These are phyloP conservation scores for Nephelium lappaceum DNA, from an alignment of 345 rosid genomes.

Conservation along the genomic window DNA sequence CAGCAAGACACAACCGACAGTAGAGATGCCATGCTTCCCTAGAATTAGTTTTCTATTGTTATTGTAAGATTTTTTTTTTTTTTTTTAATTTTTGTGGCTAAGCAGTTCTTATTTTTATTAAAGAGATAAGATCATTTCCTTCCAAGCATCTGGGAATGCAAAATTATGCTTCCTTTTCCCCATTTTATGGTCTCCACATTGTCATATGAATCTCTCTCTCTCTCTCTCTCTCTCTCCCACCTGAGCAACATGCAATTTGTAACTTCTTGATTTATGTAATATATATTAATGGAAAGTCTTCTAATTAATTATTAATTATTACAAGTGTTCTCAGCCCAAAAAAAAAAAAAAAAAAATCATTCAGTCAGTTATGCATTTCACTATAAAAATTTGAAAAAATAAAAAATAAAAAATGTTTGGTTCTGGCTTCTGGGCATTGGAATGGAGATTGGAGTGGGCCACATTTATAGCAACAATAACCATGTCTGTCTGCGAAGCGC, in stretches of 20 bases:
- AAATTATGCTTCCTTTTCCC: not conserved
- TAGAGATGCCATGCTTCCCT: slow-evolving; percentile 12
- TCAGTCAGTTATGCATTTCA: too few relatives aligned
- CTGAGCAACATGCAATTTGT: not conserved
- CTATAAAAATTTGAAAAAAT: not conserved
- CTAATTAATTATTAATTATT: not conserved
- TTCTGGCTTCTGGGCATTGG: not conserved
- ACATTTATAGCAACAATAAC: not conserved
- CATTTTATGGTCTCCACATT: slow-evolving; percentile 1
- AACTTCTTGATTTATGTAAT: not conserved
- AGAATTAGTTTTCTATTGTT: not conserved
- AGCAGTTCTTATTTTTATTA: slow-evolving; percentile 7
- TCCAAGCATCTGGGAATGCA: slow-evolving; percentile 17
- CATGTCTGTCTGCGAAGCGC: not conserved
- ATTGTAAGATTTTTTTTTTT: not conserved
- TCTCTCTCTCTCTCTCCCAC: not conserved
- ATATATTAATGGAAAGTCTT: not conserved
- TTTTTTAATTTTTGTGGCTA: too few relatives aligned
- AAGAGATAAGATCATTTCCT: slow-evolving; percentile 19
- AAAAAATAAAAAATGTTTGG: not conserved
- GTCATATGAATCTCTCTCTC: not conserved
- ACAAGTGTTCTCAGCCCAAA: too few relatives aligned
- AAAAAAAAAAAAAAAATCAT: too few relatives aligned
- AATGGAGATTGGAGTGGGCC: not conserved
- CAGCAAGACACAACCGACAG: not conserved